phyloP scores from a whole-genome alignment of 768 basidiomycete genomes.

The Lyophyllum shimeji region DNA sequence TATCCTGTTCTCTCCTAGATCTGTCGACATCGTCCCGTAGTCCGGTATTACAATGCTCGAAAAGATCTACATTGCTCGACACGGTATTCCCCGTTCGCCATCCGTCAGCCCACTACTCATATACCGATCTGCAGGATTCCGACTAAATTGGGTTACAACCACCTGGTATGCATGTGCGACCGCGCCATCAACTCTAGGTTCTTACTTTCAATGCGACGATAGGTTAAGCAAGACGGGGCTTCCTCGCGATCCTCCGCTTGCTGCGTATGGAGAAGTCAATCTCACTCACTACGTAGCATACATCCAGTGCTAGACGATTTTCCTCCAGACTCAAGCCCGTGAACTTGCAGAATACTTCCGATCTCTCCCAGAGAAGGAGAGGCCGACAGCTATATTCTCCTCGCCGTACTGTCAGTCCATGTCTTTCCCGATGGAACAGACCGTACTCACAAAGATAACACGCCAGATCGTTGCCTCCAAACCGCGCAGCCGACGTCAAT shows the following conservation, averaged over 20 bases:
- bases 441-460: background rate
- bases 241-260: conserved; percentile 70
- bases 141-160: conserved; percentile 69
- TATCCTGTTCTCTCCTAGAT: no score
- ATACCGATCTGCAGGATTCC: conserved; percentile 50
- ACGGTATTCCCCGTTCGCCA: conserved; percentile 42
- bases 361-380: conserved; percentile 60
- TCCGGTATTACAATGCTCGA: conserved; percentile 41
- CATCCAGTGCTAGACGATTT: background rate
- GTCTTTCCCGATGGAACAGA: background rate
- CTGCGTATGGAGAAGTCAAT: conserved; percentile 66
- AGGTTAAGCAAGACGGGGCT: conserved; percentile 70
- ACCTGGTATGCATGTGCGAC: conserved; percentile 53
- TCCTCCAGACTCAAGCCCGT: conserved; percentile 61
- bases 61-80: conserved; percentile 67
- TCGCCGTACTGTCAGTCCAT: conserved; percentile 73
- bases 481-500: conserved; percentile 66
- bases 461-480: conserved; percentile 82
- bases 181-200: background rate
- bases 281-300: background rate
- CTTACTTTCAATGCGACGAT: conserved; percentile 10
- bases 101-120: background rate
- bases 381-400: conserved; percentile 79
- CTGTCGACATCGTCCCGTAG: background rate
- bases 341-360: conserved; percentile 68